These are phyloP conservation scores for Glycine soja DNA, from an alignment of 306 rosid genomes.

Conservation along the genomic window DNA sequence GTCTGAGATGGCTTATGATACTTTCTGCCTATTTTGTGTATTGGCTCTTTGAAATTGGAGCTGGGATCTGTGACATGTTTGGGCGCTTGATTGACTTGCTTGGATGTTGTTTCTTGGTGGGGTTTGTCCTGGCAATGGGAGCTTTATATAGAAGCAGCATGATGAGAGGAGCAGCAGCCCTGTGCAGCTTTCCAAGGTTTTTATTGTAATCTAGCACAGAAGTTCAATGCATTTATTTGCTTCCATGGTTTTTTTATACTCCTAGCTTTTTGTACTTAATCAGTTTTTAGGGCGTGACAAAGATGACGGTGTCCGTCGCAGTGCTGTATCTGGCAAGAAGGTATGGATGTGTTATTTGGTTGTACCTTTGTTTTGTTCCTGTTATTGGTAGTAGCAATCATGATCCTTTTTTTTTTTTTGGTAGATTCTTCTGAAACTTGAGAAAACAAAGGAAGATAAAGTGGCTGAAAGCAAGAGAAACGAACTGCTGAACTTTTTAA, in stretches of 20 bases:
- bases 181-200: slow-evolving; percentile 97
- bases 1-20: slow-evolving; percentile 69
- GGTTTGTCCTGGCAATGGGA: slow-evolving; percentile 88
- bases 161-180: slow-evolving; percentile 77
- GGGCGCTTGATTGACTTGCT: slow-evolving; percentile 73
- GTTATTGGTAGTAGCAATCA: slow-evolving; percentile 1
- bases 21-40: slow-evolving; percentile 74
- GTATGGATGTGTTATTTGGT: slow-evolving; percentile 47
- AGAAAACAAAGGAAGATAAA: slow-evolving; percentile 94
- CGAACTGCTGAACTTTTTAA: slow-evolving; percentile 88
- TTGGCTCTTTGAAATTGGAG: slow-evolving; percentile 98
- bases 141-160: slow-evolving; percentile 85
- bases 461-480: slow-evolving; percentile 90
- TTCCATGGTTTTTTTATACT: slow-evolving; percentile 20
- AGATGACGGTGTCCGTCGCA: slow-evolving; percentile 86
- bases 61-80: slow-evolving; percentile 91
- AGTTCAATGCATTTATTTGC: slow-evolving; percentile 9
- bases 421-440: slow-evolving; percentile 92
- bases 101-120: slow-evolving; percentile 79
- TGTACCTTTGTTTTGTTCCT: background rate
- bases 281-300: slow-evolving; percentile 91
- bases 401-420: slow-evolving; percentile 4
- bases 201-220: slow-evolving; percentile 35
- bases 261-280: slow-evolving; percentile 33
- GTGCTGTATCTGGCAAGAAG: slow-evolving; percentile 99